Evolutionary conservation across 2,329 filamentous ascomycete genomes (phyloP).

Genomic region (Diplodia intermedia): DNA sequence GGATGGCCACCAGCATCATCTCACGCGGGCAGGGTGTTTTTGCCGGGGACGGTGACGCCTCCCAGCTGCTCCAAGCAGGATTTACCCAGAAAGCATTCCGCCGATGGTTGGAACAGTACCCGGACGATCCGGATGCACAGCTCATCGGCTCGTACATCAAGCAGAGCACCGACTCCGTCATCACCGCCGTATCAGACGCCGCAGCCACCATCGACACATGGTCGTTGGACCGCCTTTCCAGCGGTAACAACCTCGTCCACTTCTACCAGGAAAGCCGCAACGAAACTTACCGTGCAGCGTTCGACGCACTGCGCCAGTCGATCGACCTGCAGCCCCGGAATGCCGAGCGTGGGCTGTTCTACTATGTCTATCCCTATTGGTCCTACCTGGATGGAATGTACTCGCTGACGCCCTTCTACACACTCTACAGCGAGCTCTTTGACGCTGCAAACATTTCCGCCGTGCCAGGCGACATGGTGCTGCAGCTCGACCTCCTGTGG

Average conservation of each 20-base stretch:
- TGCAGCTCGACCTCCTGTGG: constrained; percentile 48
- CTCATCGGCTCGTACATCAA: constrained; percentile 55
- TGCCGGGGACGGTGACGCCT: constrained; percentile 35
- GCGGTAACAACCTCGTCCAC: constrained; percentile 60
- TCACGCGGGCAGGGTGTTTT: constrained; percentile 46
- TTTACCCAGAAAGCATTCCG: constrained; percentile 55
- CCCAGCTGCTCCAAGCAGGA: constrained; percentile 46
- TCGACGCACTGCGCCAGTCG: constrained; percentile 55
- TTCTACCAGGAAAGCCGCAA: constrained; percentile 55
- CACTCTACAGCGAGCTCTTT: constrained; percentile 49
- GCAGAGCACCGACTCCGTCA: constrained; percentile 56
- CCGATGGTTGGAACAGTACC: constrained; percentile 56
- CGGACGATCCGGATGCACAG: constrained; percentile 52
- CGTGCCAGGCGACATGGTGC: constrained; percentile 51
- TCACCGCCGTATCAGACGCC: constrained; percentile 51
- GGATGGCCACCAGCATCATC: constrained; percentile 59
- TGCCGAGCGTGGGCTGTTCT: constrained; percentile 62
- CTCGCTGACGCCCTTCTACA: constrained; percentile 50
- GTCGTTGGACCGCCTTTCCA: constrained; percentile 55
- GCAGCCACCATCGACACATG: constrained; percentile 34
- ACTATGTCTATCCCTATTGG: constrained; percentile 39
- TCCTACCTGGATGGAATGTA: constrained; percentile 62
- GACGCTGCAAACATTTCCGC: constrained; percentile 49
- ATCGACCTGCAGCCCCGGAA: constrained; percentile 60
- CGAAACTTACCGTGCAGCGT: constrained; percentile 58